These are phyloP conservation scores for Cordyceps farinosa DNA, from an alignment of 2,329 filamentous ascomycete genomes.

Conservation along the genomic window DNA sequence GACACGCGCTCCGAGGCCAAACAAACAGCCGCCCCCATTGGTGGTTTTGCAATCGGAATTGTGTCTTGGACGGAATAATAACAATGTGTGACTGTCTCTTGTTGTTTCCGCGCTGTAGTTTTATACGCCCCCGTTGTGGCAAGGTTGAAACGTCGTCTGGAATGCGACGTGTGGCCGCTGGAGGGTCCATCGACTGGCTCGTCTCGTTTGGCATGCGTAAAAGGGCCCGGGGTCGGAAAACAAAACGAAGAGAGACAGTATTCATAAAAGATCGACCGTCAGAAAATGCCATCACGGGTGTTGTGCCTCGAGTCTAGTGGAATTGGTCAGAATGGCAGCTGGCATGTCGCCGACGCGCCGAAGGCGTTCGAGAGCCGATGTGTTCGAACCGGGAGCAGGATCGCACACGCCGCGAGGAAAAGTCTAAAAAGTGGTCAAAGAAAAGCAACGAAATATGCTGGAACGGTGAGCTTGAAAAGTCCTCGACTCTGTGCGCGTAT, in stretches of 20 bases:
- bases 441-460: not conserved
- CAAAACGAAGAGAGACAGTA: not conserved
- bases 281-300: not conserved
- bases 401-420: not conserved
- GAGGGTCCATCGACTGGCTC: not conserved
- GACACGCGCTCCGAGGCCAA: not conserved
- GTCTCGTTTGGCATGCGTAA: not conserved
- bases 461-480: not conserved
- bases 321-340: not conserved
- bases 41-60: not conserved
- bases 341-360: not conserved
- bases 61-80: not conserved
- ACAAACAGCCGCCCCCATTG: not conserved
- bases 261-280: not conserved
- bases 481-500: not conserved
- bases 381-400: not conserved
- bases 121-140: not conserved
- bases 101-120: not conserved
- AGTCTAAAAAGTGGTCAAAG: not conserved
- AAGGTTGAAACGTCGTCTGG: slow-evolving; percentile 9
- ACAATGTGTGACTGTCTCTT: not conserved
- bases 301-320: not conserved
- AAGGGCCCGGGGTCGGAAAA: not conserved
- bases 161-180: slow-evolving; percentile 2
- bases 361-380: not conserved